Conservation (phyloP, 257 asterid genomes). For the Ballota nigra region DNA sequence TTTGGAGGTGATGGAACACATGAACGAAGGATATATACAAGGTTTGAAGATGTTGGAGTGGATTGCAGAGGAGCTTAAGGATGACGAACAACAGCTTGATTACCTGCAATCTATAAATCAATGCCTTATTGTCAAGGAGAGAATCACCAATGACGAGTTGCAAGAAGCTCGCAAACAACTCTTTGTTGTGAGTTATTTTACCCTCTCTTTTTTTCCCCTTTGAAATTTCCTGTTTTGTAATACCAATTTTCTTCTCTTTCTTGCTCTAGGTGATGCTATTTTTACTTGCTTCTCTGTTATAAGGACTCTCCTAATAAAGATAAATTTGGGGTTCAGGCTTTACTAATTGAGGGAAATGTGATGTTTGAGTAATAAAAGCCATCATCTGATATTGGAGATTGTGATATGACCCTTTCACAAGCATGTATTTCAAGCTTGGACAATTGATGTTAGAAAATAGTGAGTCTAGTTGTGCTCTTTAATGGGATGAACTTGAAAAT, state of each 20-base stretch:
- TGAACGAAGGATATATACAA: too few species aligned
- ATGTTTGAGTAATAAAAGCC: neutral
- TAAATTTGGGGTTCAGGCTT: neutral
- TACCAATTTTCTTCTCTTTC: conserved; percentile 1
- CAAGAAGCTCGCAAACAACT: too few species aligned
- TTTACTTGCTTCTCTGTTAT: too few species aligned
- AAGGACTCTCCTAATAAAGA: too few species aligned
- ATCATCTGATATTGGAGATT: neutral
- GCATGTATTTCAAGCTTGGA: too few species aligned
- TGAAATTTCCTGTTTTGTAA: too few species aligned
- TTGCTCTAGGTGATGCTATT: too few species aligned
- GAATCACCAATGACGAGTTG: conserved; percentile 58
- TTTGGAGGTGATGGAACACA: conserved; percentile 49
- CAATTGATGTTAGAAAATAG: too few species aligned
- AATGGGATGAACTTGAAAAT: too few species aligned
- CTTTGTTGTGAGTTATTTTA: conserved; percentile 48
- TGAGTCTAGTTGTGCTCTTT: too few species aligned
- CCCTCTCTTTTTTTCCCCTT: too few species aligned
- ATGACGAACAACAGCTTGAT: conserved; percentile 54
- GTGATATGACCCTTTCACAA: too few species aligned
- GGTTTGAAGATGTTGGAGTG: conserved; percentile 35
- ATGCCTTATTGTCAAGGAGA: conserved; percentile 53
- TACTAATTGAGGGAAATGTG: neutral
- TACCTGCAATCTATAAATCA: conserved; percentile 38
- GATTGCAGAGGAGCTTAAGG: conserved; percentile 50